Conservation (phyloP, 2,329 filamentous ascomycete species). For the Alternaria atra region DNA sequence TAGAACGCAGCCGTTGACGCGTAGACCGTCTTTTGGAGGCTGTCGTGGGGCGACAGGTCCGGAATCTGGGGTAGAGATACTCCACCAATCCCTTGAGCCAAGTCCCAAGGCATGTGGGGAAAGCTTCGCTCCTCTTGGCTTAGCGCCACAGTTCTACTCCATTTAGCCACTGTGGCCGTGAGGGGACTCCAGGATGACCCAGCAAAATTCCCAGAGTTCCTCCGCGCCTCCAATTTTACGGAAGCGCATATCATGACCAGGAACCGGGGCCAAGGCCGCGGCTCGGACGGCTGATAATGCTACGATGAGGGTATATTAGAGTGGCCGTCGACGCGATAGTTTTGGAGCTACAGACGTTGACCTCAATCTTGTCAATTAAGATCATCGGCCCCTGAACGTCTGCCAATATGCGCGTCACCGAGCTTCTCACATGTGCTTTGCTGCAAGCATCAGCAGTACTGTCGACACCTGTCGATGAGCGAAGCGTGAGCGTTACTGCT, state of each 20-base stretch:
- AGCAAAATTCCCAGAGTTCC: constrained; percentile 23
- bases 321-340: constrained; percentile 1
- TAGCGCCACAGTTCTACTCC: constrained; percentile 18
- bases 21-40: constrained; percentile 2
- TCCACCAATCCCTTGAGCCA: constrained; percentile 37
- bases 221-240: constrained; percentile 21
- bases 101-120: constrained; percentile 16
- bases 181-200: constrained; percentile 19
- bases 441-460: constrained; percentile 37
- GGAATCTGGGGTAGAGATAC: constrained; percentile 20
- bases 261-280: constrained; percentile 10
- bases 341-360: constrained; percentile 5
- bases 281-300: constrained; percentile 13
- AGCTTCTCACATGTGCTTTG: constrained; percentile 32
- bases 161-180: constrained; percentile 30
- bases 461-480: constrained; percentile 29
- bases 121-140: constrained; percentile 24
- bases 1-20: background rate
- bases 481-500: constrained; percentile 13
- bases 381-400: background rate
- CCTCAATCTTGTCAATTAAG: background rate
- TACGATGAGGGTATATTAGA: constrained; percentile 29
- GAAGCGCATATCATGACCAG: constrained; percentile 9
- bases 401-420: constrained; percentile 38
- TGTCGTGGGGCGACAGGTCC: constrained; percentile 3